A percentile compares a stretch with the other conserved stretches of the same genome.
Evolutionary conservation across 768 basidiomycete genomes (phyloP).

Genomic region (Leccinum subtestaceum): DNA sequence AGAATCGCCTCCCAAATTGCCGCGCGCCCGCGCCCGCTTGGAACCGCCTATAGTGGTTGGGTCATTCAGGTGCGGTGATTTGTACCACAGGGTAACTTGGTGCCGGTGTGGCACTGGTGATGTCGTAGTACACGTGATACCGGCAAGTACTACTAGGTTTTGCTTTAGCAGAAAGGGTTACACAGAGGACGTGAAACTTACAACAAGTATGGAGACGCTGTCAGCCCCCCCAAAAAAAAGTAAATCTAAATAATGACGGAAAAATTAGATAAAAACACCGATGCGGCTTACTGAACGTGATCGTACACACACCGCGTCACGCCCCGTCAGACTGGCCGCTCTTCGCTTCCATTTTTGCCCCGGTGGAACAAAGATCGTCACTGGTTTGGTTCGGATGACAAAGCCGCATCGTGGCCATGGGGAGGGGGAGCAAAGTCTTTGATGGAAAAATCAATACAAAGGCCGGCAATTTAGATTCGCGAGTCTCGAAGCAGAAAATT

Average conservation of each 20-base stretch:
- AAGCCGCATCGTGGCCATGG: slow-evolving; percentile 9
- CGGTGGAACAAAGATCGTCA: slow-evolving; percentile 20
- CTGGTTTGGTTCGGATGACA: slow-evolving; percentile 11
- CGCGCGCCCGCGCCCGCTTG: slow-evolving; percentile 2
- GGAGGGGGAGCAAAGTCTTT: slow-evolving; percentile 3
- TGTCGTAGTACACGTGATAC: slow-evolving; percentile 22
- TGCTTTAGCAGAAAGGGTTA: slow-evolving; percentile 17
- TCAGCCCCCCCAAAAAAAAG: slow-evolving; percentile 8
- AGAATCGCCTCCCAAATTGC: slow-evolving; percentile 3
- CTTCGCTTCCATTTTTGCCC: slow-evolving; percentile 24
- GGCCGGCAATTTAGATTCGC: slow-evolving; percentile 21
- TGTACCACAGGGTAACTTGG: not conserved
- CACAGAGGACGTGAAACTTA: slow-evolving; percentile 20
- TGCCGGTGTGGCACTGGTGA: not conserved
- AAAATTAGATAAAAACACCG: slow-evolving; percentile 9
- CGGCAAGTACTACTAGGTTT: slow-evolving; percentile 25
- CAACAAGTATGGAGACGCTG: slow-evolving; percentile 20
- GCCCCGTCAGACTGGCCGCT: not conserved
- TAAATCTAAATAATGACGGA: not conserved
- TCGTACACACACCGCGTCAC: not conserved
- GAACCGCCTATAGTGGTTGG: not conserved
- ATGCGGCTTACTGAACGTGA: slow-evolving; percentile 7
- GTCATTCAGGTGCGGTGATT: slow-evolving; percentile 1
- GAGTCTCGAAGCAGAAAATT: slow-evolving; percentile 9
- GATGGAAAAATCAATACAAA: slow-evolving; percentile 17